phyloP scores from a whole-genome alignment of 78 protist genomes.

The Monocercomonoides exilis region DNA sequence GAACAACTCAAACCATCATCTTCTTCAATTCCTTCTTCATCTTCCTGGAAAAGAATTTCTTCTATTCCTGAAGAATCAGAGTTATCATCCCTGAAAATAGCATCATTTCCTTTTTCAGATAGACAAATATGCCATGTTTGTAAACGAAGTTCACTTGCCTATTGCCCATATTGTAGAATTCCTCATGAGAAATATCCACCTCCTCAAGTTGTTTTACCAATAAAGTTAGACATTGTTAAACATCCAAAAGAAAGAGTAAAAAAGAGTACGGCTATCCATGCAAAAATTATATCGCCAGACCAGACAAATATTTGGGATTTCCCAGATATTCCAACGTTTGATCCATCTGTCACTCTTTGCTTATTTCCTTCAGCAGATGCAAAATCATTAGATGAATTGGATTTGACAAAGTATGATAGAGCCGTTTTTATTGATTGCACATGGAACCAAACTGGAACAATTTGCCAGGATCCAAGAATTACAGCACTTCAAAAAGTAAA shows the following conservation, averaged over 20 bases:
- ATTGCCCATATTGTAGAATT: neutral
- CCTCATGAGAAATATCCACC: neutral
- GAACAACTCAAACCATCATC: too few species aligned
- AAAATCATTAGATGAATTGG: neutral
- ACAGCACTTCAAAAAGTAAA: neutral
- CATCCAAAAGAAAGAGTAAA: neutral
- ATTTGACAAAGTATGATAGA: neutral
- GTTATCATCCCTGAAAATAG: neutral
- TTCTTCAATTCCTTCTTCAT: too few species aligned
- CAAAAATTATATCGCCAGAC: neutral
- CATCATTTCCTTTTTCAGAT: neutral
- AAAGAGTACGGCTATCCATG: neutral
- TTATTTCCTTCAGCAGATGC: neutral
- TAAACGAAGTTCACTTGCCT: neutral
- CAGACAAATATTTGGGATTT: neutral
- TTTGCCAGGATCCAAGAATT: neutral
- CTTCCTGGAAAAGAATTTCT: too few species aligned
- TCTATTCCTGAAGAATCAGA: neutral
- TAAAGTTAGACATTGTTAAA: neutral
- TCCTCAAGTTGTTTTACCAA: neutral
- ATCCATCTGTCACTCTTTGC: neutral
- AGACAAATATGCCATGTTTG: neutral
- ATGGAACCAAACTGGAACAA: neutral
- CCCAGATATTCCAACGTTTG: neutral
- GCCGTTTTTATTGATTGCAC: constrained; percentile 5